phyloP scores from a whole-genome alignment of 805 yeast genomes.

The Candida yuanshanica region DNA sequence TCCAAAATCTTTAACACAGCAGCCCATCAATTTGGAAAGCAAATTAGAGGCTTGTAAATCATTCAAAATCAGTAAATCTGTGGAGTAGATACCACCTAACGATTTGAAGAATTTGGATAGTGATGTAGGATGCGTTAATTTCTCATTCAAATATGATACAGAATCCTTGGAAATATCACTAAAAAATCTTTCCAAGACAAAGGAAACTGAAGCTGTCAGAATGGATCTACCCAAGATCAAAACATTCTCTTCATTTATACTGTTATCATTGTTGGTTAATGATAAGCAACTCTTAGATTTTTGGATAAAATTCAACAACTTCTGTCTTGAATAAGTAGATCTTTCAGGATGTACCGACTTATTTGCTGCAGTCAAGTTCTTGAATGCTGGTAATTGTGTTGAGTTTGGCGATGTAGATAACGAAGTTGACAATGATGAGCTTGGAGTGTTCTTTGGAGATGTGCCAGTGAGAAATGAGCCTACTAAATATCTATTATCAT shows the following conservation, averaged over 20 bases:
- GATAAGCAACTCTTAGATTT: constrained; percentile 59
- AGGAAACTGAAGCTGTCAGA: constrained; percentile 49
- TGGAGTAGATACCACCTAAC: constrained; percentile 28
- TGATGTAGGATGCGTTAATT: constrained; percentile 37
- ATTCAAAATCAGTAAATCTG: constrained; percentile 28
- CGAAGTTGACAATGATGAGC: constrained; percentile 3
- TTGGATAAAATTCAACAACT: constrained; percentile 44
- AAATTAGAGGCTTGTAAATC: constrained; percentile 51
- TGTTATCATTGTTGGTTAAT: constrained; percentile 26
- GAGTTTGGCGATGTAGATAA: constrained; percentile 2
- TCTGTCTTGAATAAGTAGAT: constrained; percentile 22
- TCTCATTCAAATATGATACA: constrained; percentile 41
- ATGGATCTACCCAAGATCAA: constrained; percentile 54
- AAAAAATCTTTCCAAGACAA: constrained; percentile 60
- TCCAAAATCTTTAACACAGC: constrained; percentile 74
- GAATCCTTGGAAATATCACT: constrained; percentile 48
- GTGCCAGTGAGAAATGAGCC: not conserved
- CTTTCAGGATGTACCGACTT: constrained; percentile 1
- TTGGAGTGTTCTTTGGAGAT: not conserved
- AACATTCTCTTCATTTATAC: constrained; percentile 36
- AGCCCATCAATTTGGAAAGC: constrained; percentile 57
- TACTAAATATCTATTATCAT: not conserved
- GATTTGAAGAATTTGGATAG: constrained; percentile 32
- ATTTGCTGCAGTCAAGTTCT: not conserved
- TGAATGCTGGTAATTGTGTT: constrained; percentile 4